These are phyloP conservation scores for Wickerhamomyces mucosus DNA, from an alignment of 805 yeast species.

Conservation along the genomic window DNA sequence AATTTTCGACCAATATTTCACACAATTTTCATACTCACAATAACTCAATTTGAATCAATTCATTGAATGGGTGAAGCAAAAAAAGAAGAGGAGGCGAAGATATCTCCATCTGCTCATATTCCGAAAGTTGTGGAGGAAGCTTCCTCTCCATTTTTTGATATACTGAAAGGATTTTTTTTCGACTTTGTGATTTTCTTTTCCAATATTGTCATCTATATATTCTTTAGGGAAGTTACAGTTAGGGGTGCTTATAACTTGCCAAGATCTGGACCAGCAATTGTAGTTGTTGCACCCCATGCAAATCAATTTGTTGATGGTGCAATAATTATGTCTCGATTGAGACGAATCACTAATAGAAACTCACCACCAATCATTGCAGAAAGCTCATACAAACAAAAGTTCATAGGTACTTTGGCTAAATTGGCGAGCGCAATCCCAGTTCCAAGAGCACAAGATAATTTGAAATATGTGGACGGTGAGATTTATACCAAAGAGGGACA, in stretches of 20 bases:
- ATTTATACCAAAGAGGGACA: slow-evolving; percentile 42
- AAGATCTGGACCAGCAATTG: slow-evolving; percentile 54
- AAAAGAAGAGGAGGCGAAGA: too few relatives aligned
- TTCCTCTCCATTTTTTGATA: neutral
- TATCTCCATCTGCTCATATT: slow-evolving; percentile 8
- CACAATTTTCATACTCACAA: too few relatives aligned
- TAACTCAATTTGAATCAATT: too few relatives aligned
- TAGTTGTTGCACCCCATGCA: slow-evolving; percentile 78
- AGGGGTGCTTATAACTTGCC: slow-evolving; percentile 63
- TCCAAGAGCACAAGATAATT: slow-evolving; percentile 80
- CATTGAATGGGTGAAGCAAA: too few relatives aligned
- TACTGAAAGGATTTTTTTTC: slow-evolving; percentile 11
- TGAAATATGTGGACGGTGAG: slow-evolving; percentile 57
- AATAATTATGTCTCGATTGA: slow-evolving; percentile 67
- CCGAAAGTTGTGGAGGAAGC: slow-evolving; percentile 5
- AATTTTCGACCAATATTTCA: too few relatives aligned
- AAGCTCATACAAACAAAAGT: slow-evolving; percentile 46
- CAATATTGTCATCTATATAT: slow-evolving; percentile 24
- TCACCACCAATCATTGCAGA: slow-evolving; percentile 80
- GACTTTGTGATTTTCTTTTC: slow-evolving; percentile 15
- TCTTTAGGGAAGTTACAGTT: slow-evolving; percentile 66
- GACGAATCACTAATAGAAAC: slow-evolving; percentile 51
- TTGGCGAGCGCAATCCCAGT: slow-evolving; percentile 81
- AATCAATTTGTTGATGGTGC: slow-evolving; percentile 83
- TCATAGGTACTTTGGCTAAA: slow-evolving; percentile 70